These are phyloP conservation scores for Chloris gayana DNA, from an alignment of 176 grass and related monocot genomes.

Conservation along the genomic window DNA sequence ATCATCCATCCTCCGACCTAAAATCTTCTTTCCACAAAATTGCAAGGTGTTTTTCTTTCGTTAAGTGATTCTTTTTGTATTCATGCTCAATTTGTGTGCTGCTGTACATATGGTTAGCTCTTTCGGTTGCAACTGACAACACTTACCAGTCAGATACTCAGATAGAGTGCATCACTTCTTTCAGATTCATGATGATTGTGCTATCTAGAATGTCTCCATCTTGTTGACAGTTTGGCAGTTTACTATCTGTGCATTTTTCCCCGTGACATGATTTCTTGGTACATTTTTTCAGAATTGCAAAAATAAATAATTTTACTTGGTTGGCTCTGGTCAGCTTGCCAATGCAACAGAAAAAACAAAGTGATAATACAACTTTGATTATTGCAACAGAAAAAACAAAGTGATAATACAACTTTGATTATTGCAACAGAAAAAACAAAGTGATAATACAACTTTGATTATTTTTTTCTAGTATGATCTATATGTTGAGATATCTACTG, in stretches of 20 bases:
- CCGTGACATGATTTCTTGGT: background rate
- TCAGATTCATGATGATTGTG: too few species aligned
- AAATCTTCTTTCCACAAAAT: background rate
- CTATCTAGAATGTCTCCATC: background rate
- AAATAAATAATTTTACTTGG: background rate
- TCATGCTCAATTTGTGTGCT: background rate
- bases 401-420: too few species aligned
- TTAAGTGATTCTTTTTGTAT: background rate
- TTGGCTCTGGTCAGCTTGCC: background rate
- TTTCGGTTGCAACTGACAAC: background rate
- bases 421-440: too few species aligned
- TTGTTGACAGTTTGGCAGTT: background rate
- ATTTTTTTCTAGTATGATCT: too few species aligned
- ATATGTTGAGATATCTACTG: background rate
- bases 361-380: background rate
- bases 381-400: too few species aligned
- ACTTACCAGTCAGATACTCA: background rate
- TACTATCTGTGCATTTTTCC: background rate
- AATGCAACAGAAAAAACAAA: background rate
- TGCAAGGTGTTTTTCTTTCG: background rate
- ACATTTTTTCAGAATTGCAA: background rate
- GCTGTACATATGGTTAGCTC: background rate
- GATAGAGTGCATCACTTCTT: background rate
- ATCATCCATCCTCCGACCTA: conserved; percentile 62
- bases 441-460: too few species aligned